phyloP scores from a whole-genome alignment of 1,284 basidiomycete species.

The Apiotrichum gracile region DNA sequence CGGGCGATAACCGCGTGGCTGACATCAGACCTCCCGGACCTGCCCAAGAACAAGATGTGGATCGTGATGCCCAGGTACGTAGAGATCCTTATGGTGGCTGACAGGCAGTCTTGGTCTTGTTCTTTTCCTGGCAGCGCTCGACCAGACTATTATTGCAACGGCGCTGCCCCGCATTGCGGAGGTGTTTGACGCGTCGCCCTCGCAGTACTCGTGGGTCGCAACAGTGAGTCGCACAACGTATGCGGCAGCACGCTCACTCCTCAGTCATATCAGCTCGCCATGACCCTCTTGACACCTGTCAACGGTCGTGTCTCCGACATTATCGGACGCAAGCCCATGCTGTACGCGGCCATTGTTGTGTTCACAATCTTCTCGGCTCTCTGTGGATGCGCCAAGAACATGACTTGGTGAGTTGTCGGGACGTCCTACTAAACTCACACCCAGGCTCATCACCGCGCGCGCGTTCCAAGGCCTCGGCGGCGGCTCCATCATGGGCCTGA shows the following conservation, averaged over 20 bases:
- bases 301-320: slow-evolving; percentile 42
- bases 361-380: slow-evolving; percentile 37
- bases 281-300: slow-evolving; percentile 33
- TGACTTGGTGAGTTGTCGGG: slow-evolving; percentile 17
- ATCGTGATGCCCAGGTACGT: slow-evolving; percentile 25
- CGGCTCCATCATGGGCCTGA: slow-evolving; percentile 32
- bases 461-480: slow-evolving; percentile 42
- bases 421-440: neutral
- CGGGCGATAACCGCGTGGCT: neutral
- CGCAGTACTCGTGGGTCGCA: slow-evolving; percentile 34
- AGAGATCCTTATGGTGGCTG: too few species aligned
- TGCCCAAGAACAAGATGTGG: slow-evolving; percentile 31
- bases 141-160: slow-evolving; percentile 39
- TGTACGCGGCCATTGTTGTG: slow-evolving; percentile 36
- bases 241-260: neutral
- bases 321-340: slow-evolving; percentile 39
- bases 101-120: slow-evolving; percentile 33
- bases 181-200: slow-evolving; percentile 27
- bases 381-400: slow-evolving; percentile 39
- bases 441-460: slow-evolving; percentile 30
- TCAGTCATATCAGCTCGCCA: slow-evolving; percentile 35
- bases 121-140: slow-evolving; percentile 39
- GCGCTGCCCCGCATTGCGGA: slow-evolving; percentile 31
- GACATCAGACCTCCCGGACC: slow-evolving; percentile 24
- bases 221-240: slow-evolving; percentile 15